Conservation (phyloP, 2,329 filamentous ascomycete genomes). For the Tetracladium maxilliforme region DNA sequence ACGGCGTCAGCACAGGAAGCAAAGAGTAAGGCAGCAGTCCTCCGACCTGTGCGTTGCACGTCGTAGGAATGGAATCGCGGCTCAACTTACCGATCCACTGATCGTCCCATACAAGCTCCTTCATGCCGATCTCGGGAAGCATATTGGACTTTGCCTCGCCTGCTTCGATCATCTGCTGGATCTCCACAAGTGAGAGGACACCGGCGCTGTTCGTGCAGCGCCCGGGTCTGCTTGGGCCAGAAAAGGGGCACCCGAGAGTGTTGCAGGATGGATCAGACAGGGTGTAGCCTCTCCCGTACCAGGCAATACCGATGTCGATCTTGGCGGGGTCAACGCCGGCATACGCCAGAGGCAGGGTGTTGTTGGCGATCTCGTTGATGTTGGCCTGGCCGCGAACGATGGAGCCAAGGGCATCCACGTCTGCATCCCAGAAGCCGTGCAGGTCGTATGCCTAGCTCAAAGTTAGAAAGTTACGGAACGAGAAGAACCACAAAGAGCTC, state of each 20-base stretch:
- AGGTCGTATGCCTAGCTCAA: conserved; percentile 22
- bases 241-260: conserved; percentile 8
- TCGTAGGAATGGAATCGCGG: too few relatives aligned
- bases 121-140: conserved; percentile 14
- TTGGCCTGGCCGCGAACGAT: conserved; percentile 23
- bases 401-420: conserved; percentile 13
- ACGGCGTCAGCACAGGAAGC: too few relatives aligned
- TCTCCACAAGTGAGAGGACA: conserved; percentile 19
- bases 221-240: conserved; percentile 8
- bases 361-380: conserved; percentile 22
- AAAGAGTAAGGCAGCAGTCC: too few relatives aligned
- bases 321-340: conserved; percentile 21
- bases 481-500: too few relatives aligned
- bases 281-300: conserved; percentile 22
- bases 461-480: conserved; percentile 19
- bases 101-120: conserved; percentile 16
- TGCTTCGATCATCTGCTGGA: conserved; percentile 11
- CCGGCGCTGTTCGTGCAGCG: conserved; percentile 12
- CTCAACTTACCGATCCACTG: conserved; percentile 22
- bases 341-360: conserved; percentile 23
- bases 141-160: conserved; percentile 6
- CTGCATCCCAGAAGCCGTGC: conserved; percentile 24
- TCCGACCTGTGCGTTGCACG: too few relatives aligned
- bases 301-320: conserved; percentile 29
- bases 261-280: conserved; percentile 6